Evolutionary conservation across 2,329 filamentous ascomycete genomes (phyloP).

Genomic region (Cordyceps javanica): DNA sequence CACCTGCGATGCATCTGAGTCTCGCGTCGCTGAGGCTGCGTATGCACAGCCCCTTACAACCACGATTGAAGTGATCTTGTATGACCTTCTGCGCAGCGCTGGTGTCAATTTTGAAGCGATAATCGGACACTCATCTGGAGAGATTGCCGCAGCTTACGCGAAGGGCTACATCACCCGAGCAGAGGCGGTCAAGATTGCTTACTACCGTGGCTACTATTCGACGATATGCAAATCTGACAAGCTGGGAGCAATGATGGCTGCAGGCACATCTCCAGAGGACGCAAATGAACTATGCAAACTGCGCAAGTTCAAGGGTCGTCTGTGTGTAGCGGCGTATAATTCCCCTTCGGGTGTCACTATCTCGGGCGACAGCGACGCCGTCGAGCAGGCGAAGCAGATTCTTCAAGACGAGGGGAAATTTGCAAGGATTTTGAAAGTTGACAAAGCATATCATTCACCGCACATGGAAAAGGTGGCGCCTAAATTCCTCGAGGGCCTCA

Average conservation of each 20-base stretch:
- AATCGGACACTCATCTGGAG: conserved; percentile 44
- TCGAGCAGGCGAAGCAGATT: neutral
- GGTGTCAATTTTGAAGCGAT: conserved; percentile 30
- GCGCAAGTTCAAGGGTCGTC: conserved; percentile 15
- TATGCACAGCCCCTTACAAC: conserved; percentile 27
- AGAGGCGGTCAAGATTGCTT: conserved; percentile 21
- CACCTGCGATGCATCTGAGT: neutral
- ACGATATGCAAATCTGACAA: no score
- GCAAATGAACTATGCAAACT: conserved; percentile 10
- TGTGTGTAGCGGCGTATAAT: conserved; percentile 20
- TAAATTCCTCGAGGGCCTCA: neutral
- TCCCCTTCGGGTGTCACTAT: conserved; percentile 17
- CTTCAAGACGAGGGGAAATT: conserved; percentile 14
- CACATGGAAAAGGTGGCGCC: neutral
- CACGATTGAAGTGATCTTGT: conserved; percentile 22
- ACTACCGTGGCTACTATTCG: conserved; percentile 14
- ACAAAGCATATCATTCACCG: conserved; percentile 16
- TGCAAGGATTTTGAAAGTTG: conserved; percentile 13
- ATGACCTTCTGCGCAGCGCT: conserved; percentile 21
- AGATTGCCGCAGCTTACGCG: conserved; percentile 45
- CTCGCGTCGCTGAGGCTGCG: conserved; percentile 18
- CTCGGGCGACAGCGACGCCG: conserved; percentile 14
- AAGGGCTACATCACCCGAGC: conserved; percentile 30
- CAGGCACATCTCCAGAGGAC: conserved; percentile 13
- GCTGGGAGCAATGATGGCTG: conserved; percentile 17